Conservation (phyloP, 2,329 filamentous ascomycete species). For the Reticulascus tulasneorum region DNA sequence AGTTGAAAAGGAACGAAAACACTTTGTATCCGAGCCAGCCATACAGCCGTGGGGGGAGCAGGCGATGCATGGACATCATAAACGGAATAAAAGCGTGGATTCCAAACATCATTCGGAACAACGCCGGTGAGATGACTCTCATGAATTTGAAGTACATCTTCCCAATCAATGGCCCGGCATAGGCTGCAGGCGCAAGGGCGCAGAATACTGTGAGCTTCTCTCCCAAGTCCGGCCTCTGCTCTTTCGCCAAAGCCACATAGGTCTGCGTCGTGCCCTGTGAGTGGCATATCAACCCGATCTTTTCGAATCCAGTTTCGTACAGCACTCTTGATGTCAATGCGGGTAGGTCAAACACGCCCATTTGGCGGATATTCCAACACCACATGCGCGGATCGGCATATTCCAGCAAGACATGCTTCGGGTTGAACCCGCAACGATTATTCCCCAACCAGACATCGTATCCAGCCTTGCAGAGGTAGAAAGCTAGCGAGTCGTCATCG, state of each 20-base stretch:
- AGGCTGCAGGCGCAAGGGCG: conserved; percentile 83
- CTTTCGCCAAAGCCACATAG: conserved; percentile 82
- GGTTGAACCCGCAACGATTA: conserved; percentile 82
- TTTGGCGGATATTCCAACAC: conserved; percentile 93
- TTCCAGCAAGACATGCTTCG: conserved; percentile 67
- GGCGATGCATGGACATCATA: conserved; percentile 79
- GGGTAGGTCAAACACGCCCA: conserved; percentile 85
- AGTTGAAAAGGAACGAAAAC: conserved; percentile 85
- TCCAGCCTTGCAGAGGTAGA: conserved; percentile 86
- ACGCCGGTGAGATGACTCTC: conserved; percentile 67
- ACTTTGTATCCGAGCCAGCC: conserved; percentile 82
- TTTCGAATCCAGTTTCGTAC: conserved; percentile 75
- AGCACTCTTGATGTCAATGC: conserved; percentile 78
- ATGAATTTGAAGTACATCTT: conserved; percentile 93
- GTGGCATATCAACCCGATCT: conserved; percentile 79
- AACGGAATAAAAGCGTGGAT: conserved; percentile 91
- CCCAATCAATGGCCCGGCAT: conserved; percentile 79
- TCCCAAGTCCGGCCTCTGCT: conserved; percentile 81
- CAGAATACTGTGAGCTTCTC: conserved; percentile 85
- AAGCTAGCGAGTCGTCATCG: conserved; percentile 84
- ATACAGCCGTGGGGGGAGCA: conserved; percentile 65
- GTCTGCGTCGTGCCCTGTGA: conserved; percentile 90
- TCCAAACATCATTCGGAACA: conserved; percentile 82
- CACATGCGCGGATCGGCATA: conserved; percentile 86
- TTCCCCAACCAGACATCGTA: conserved; percentile 97